Evolutionary conservation across 768 basidiomycete genomes (phyloP), one percentile per base, ranked within the genome.

Genomic region (Calocybe gangraenosa): DNA sequence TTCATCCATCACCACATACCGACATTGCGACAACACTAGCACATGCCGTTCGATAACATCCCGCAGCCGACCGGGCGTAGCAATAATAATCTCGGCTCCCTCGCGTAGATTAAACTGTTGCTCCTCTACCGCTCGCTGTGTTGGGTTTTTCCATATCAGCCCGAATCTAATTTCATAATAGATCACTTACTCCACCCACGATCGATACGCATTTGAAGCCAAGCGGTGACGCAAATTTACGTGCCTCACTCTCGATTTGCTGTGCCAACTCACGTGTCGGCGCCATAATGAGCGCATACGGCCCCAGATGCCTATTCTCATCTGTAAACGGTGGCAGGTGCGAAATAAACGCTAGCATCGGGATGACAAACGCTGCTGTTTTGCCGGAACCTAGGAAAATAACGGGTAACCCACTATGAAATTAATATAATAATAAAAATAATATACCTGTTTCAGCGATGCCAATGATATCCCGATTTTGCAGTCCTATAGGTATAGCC

Each of bases 1-100:
- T 73, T 99, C 96, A 63, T 99, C 96, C 96, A 99, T 96, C 54
- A 99, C 95, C 48, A 99, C 85, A 60, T 99, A 98, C 2, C 92
- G 91, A 65, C 96, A 98, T 65, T 99, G 96, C 6, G 89, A 87
- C 35, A 99, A 77, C 15, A 99, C 96, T 34, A 99, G 75, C 37
- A 98, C 92, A 63, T 88, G 90, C 17, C 93, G 83, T 67, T 99
- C 95, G 49, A 99, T 85, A 44, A 97, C 92, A 61, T 98, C 96
- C 66, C 96, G 96, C 14, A 99, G 75, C 67, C 96, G 93, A 70
- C 96, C 96, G 9, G 96, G 96, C 0, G 96, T 98, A 19, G 96
- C 96, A 49, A 99, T 97, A 58, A 99, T 88, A 50, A 99, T 98
- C 58, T 99, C 94, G 0, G 95, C 96, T 42, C 96, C 96, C 56